Base-by-base conservation (phyloP, 495 filamentous ascomycete genomes). In the Schizothecium vesticola region DNA sequence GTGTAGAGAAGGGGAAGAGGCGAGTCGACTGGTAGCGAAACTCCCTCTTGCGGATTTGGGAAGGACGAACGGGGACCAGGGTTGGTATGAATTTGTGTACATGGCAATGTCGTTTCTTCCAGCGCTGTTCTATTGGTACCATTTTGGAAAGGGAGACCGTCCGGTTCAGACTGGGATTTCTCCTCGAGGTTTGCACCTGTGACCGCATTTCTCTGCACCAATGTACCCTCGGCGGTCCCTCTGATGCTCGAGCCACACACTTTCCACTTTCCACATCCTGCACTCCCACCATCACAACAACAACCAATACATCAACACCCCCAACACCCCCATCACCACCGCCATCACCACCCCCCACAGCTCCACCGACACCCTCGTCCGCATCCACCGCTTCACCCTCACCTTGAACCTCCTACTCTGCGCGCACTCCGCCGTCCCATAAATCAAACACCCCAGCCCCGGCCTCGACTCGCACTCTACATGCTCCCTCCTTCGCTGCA, bases 401-500 rank as follows among this genome's bases (percentile, higher is more conserved):
- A 70, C 72, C 33, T 56, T 67, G 1, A 80, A 65, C 67, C 73
- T 73, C 13, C 75, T 72, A 8, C 72, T 66, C 29, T 84, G 79
- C 3, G 73, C 59, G 43, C 84, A 86, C 1, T 69, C 75, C 10
- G 64, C 70, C 2, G 83, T 86, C 9, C 83, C 84, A 36, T 82
- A 84, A 11, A 86, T 77, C 23, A 86, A 72, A 68, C 85, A 86
- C 1, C 84, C 85, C 22, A 85, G 71, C 4, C 83, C 85, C 10
- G 80, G 81, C 26, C 81, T 78, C 3, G 80, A 81, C 67, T 86
- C 84, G 68, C 84, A 86, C 72, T 86, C 85, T 4, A 80, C 71
- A 64, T 86, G 85, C 67, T 85, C 81, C 64, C 85, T 75, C 56
- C 84, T 73, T 22, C 84, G 77, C 64, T 82, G 80, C 84, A 86